Base-by-base conservation (phyloP, 805 yeast species). In the Metschnikowia lunata region DNA sequence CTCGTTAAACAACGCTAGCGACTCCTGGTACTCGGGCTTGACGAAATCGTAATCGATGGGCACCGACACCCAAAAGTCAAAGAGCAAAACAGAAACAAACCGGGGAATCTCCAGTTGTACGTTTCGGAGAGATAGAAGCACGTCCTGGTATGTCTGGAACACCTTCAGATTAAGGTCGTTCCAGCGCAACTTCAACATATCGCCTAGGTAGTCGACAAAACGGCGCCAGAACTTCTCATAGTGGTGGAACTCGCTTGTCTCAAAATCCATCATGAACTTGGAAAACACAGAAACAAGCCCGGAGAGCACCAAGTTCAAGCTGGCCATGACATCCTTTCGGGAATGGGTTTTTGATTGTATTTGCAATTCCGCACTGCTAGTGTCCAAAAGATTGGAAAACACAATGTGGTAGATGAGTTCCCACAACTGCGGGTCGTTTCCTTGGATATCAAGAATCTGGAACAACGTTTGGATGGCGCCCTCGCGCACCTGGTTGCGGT, bases 381-480 rank as follows among this genome's bases (percentile, higher is more conserved):
- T 42, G 7, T 60, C 58, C 49, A 83, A 63, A n/a, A 83, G 58
- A 0, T 75, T 74, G 0, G 76, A 73, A 7, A 90, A 71, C 1
- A 87, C 88, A 31, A 83, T 72, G 28, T 67, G 60, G 55, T 80
- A 82, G 3, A 90, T 76, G n/a, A 82, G 61, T 26, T 73, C 64
- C 97, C 97, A 89, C 1, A 79, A 67, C 0, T 80, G 75, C 6
- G 49, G 43, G 14, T 81, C 67, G 27, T 46, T 45, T 6, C 62
- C 63, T 13, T 59, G 60, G 6, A 52, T 58, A 26, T 60, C 63
- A 7, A 60, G 46, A 27, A 91, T 82, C 51, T 90, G 79, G 64
- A 88, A 88, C 51, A 90, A 82, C 0, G 97, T 91, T 58, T 89
- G 95, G 12, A 88, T 76, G 0, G 97, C 82, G 2, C 97, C 97